Evolutionary conservation across 805 yeast genomes (phyloP).

Genomic region (Schwanniomyces vanrijiae): DNA sequence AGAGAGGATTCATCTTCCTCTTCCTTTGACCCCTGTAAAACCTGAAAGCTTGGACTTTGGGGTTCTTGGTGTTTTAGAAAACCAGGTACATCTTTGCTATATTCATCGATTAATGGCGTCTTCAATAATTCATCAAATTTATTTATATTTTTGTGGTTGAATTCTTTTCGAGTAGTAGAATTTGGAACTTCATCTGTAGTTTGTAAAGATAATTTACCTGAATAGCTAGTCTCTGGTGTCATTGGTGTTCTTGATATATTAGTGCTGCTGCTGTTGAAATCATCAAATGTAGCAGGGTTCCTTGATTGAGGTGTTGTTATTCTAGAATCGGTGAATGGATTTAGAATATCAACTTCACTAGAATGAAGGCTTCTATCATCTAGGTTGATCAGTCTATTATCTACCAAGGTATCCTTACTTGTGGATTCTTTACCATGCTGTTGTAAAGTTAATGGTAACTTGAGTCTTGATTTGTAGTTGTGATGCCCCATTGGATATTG

Average conservation of each 20-base stretch:
- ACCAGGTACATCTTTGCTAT: neutral
- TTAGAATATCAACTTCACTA: neutral
- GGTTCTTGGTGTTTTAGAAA: neutral
- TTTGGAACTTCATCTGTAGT: neutral
- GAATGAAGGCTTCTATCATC: slow-evolving; percentile 1
- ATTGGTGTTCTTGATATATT: neutral
- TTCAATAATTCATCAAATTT: neutral
- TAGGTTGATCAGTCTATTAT: neutral
- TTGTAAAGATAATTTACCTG: neutral
- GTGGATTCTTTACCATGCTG: slow-evolving; percentile 5
- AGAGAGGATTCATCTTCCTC: slow-evolving; percentile 45
- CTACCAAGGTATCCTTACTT: neutral
- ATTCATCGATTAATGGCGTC: neutral
- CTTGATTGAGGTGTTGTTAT: neutral
- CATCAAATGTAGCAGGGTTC: neutral
- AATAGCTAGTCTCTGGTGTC: neutral
- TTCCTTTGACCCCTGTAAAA: slow-evolving; percentile 21
- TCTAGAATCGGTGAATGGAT: neutral
- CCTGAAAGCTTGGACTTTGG: slow-evolving; percentile 11
- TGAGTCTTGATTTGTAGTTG: slow-evolving; percentile 32
- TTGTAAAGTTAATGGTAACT: slow-evolving; percentile 30
- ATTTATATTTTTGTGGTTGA: neutral
- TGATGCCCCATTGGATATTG: slow-evolving; percentile 22
- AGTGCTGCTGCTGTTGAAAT: neutral
- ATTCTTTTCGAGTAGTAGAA: neutral